Percentiles rank a stretch among this genome's conserved stretches.
Evolutionary conservation across 495 filamentous ascomycete genomes (phyloP).

Genomic region (Melanomma pulvis-pyrius): DNA sequence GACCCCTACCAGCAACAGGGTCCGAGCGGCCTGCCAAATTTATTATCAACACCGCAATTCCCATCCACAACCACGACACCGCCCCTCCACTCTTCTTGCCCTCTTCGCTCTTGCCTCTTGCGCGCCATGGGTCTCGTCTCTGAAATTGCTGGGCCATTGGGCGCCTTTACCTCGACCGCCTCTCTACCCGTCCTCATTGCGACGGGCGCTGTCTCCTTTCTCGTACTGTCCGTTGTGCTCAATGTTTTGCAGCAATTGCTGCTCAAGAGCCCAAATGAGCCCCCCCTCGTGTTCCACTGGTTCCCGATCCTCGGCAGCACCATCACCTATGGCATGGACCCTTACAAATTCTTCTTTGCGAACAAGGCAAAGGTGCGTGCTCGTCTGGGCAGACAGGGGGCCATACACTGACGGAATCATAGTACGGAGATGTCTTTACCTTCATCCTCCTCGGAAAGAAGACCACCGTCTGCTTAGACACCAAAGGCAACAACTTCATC

Average conservation of each 20-base stretch:
- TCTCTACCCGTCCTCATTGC: conserved; percentile 24
- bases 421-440: conserved; percentile 68
- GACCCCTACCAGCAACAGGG: neutral
- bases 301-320: conserved; percentile 66
- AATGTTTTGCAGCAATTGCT: conserved; percentile 49
- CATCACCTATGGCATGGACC: conserved; percentile 66
- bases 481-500: conserved; percentile 66
- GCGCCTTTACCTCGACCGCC: conserved; percentile 18
- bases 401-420: neutral
- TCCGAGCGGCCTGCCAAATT: conserved; percentile 8
- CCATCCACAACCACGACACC: neutral
- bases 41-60: conserved; percentile 5
- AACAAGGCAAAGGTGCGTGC: conserved; percentile 52
- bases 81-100: conserved; percentile 2
- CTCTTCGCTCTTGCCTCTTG: neutral
- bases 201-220: conserved; percentile 33
- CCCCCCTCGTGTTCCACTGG: conserved; percentile 68
- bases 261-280: conserved; percentile 54
- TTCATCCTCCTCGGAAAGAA: conserved; percentile 67
- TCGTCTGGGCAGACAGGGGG: neutral
- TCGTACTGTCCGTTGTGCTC: conserved; percentile 32
- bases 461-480: conserved; percentile 63
- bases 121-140: conserved; percentile 35
- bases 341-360: conserved; percentile 62
- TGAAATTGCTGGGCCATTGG: conserved; percentile 32